phyloP scores from a whole-genome alignment of 2,329 filamentous ascomycete species.

The Tolypocladium tropicale region DNA sequence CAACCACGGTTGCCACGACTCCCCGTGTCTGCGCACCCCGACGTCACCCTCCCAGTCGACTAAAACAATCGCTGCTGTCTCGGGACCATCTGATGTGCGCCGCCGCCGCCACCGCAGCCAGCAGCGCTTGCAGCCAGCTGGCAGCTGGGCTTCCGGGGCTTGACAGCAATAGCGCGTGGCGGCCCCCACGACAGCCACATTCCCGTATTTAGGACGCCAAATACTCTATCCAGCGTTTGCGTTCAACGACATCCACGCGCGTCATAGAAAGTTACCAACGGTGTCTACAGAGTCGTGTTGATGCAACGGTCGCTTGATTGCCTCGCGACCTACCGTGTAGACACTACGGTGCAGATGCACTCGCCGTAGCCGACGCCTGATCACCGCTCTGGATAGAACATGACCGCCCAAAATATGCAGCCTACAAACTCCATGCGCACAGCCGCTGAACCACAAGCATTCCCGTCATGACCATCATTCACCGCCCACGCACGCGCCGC shows the following conservation, averaged over 20 bases:
- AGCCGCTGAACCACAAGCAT: not conserved
- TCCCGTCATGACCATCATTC: not conserved
- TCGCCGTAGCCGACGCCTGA: not conserved
- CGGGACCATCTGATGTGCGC: not conserved
- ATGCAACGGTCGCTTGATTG: no score
- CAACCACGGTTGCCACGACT: not conserved
- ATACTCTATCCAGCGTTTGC: not conserved
- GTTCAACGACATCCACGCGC: not conserved
- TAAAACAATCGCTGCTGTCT: not conserved
- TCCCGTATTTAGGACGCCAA: not conserved
- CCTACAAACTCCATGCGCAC: not conserved
- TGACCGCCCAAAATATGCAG: not conserved
- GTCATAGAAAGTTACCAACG: no score
- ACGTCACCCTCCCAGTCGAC: not conserved
- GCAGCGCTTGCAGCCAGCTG: not conserved
- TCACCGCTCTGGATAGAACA: not conserved
- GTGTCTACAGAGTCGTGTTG: no score
- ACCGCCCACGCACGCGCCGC: not conserved
- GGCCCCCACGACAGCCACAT: not conserved
- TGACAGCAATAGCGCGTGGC: not conserved
- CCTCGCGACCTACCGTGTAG: not conserved
- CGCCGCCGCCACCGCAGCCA: not conserved
- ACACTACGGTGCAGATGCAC: not conserved
- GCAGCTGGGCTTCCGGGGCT: not conserved
- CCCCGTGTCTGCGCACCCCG: not conserved